A percentile compares a stretch with the other conserved stretches of the same genome.
Evolutionary conservation across 768 basidiomycete species (phyloP).

Genomic region (Kwoniella mangroviensis): DNA sequence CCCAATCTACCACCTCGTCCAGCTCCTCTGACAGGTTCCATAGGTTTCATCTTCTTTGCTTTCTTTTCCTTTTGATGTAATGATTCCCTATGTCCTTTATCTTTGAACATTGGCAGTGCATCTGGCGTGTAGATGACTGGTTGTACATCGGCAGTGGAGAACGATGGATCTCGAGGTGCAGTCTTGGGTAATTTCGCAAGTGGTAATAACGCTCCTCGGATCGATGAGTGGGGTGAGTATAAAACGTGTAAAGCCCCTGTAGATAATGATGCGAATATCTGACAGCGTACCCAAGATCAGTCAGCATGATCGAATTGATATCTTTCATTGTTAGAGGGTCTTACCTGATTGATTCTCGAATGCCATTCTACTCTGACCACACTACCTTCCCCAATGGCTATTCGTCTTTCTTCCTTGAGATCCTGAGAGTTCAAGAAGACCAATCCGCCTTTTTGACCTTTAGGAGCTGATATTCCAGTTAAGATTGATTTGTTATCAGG

Average conservation of each 20-base stretch:
- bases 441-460: conserved; percentile 70
- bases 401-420: conserved; percentile 63
- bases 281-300: conserved; percentile 12
- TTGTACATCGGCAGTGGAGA: conserved; percentile 69
- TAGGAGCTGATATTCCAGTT: conserved; percentile 66
- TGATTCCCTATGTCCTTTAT: conserved; percentile 66
- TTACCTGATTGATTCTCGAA: conserved; percentile 90
- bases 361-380: conserved; percentile 95
- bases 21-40: conserved; percentile 88
- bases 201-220: conserved; percentile 89
- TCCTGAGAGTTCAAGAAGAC: conserved; percentile 73
- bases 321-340: conserved; percentile 38
- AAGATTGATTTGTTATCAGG: conserved; percentile 89
- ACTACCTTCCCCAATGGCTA: conserved; percentile 55
- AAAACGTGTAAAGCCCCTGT: conserved; percentile 86
- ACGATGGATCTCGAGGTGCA: conserved; percentile 81
- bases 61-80: conserved; percentile 92
- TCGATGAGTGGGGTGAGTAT: conserved; percentile 87
- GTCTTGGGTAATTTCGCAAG: conserved; percentile 83
- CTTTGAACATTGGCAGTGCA: conserved; percentile 88
- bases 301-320: background rate
- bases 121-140: conserved; percentile 92
- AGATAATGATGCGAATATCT: conserved; percentile 88
- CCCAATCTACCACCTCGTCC: conserved; percentile 93
- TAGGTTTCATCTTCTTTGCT: conserved; percentile 88